phyloP scores from a whole-genome alignment of 305 asterid genomes.

The Fraxinus ornus region DNA sequence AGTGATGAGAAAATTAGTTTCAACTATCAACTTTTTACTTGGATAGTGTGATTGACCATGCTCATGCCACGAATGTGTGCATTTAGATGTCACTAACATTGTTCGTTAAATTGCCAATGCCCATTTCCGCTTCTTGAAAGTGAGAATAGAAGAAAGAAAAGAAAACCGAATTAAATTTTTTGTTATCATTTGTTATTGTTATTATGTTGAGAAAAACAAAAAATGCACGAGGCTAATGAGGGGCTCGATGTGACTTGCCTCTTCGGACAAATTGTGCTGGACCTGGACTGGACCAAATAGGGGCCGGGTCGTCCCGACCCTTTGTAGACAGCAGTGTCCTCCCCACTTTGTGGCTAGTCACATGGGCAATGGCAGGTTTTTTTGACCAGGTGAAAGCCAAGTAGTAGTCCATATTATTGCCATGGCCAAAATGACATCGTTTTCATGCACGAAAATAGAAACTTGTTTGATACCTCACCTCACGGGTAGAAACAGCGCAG shows the following conservation, averaged over 20 bases:
- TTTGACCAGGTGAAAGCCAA: not conserved
- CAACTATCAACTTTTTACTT: not conserved
- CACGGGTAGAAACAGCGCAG: slow-evolving; percentile 4
- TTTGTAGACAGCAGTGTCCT: not conserved
- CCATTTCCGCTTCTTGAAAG: not conserved
- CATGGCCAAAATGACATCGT: not conserved
- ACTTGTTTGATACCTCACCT: not conserved
- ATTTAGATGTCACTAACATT: not conserved
- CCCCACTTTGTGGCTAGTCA: not conserved
- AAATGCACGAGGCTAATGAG: not conserved
- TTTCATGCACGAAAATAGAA: slow-evolving; percentile 3
- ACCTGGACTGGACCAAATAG: not conserved
- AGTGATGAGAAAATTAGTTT: not conserved
- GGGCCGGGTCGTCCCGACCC: not conserved
- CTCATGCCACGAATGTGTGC: not conserved
- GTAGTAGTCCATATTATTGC: not conserved
- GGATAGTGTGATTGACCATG: not conserved
- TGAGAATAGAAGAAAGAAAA: not conserved
- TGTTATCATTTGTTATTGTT: not conserved
- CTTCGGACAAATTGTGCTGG: not conserved
- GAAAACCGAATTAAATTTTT: not conserved
- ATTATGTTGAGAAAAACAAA: not conserved
- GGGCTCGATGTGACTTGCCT: not conserved
- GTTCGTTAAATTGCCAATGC: not conserved
- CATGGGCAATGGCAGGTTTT: not conserved